These are phyloP conservation scores for Nannochloris sp. DNA, from an alignment of 139 green algal species.

Conservation along the genomic window DNA sequence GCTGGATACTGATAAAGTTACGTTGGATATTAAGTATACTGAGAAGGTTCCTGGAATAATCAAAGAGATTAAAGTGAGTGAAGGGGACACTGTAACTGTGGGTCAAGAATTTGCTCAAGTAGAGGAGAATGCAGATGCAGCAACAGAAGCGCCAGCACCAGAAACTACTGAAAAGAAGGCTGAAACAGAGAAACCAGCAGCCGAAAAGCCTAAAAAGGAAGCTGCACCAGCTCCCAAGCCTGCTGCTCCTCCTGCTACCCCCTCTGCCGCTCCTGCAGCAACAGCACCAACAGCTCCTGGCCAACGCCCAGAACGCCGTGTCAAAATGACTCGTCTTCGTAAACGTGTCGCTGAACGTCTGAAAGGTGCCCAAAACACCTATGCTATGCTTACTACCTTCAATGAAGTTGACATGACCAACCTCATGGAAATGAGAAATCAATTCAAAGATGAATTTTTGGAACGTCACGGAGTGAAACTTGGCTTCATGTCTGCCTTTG, in stretches of 20 bases:
- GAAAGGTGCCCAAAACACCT: conserved; percentile 96
- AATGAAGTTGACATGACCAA: conserved; percentile 99
- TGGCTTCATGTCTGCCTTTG: conserved; percentile 98
- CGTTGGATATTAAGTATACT: conserved; percentile 82
- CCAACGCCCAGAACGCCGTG: conserved; percentile 46
- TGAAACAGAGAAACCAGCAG: background rate
- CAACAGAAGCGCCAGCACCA: conserved; percentile 5
- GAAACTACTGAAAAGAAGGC: background rate
- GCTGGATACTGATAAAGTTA: conserved; percentile 98
- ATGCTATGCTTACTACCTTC: conserved; percentile 97
- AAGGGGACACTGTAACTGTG: conserved; percentile 82
- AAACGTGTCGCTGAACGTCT: conserved; percentile 82
- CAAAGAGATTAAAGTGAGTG: conserved; percentile 52
- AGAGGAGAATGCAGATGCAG: conserved; percentile 40
- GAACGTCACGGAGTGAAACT: conserved; percentile 97
- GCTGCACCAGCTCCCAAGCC: background rate
- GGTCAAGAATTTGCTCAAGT: conserved; percentile 75
- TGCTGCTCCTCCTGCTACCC: background rate
- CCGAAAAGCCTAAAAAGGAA: background rate
- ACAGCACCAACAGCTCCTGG: background rate
- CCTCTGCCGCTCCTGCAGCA: conserved; percentile 2
- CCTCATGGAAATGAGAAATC: conserved; percentile 73
- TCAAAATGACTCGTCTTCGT: conserved; percentile 94
- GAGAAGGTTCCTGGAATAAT: conserved; percentile 45
- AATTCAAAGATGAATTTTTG: conserved; percentile 93